phyloP scores from a whole-genome alignment of 441 rosid species.

The Corymbia calophylla region DNA sequence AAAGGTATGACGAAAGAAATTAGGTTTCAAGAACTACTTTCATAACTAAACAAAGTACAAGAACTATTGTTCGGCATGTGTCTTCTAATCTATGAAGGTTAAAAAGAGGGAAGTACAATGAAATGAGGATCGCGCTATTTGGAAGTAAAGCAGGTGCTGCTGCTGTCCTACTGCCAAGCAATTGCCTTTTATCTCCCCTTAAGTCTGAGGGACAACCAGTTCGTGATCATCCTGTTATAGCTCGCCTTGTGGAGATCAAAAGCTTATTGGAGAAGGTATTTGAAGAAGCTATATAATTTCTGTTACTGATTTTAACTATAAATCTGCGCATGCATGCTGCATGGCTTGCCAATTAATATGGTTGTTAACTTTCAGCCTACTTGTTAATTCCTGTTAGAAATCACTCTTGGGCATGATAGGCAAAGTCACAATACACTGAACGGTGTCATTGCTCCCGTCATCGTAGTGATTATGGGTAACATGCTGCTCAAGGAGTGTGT shows the following conservation, averaged over 20 bases:
- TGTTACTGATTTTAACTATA: background rate
- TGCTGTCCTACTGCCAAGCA: conserved; percentile 74
- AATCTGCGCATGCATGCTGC: background rate
- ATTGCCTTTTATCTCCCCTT: conserved; percentile 83
- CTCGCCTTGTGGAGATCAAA: conserved; percentile 78
- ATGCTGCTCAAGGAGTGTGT: background rate
- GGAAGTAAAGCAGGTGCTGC: conserved; percentile 76
- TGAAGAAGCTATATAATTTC: background rate
- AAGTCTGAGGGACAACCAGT: conserved; percentile 86
- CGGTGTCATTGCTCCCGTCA: background rate
- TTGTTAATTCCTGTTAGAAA: background rate
- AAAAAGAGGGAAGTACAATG: conserved; percentile 29
- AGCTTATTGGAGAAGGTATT: conserved; percentile 65
- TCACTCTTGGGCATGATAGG: background rate
- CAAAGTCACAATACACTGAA: background rate
- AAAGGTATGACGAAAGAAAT: background rate
- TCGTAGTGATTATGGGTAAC: background rate
- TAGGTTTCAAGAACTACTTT: background rate
- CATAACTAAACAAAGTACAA: background rate
- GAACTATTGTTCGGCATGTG: background rate
- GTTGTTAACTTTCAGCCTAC: background rate
- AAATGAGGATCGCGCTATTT: conserved; percentile 52
- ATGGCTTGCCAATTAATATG: background rate
- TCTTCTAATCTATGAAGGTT: conserved; percentile 28
- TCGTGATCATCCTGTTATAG: conserved; percentile 85